phyloP scores from a whole-genome alignment of 495 filamentous ascomycete genomes.

The Lentithecium fluviatile region DNA sequence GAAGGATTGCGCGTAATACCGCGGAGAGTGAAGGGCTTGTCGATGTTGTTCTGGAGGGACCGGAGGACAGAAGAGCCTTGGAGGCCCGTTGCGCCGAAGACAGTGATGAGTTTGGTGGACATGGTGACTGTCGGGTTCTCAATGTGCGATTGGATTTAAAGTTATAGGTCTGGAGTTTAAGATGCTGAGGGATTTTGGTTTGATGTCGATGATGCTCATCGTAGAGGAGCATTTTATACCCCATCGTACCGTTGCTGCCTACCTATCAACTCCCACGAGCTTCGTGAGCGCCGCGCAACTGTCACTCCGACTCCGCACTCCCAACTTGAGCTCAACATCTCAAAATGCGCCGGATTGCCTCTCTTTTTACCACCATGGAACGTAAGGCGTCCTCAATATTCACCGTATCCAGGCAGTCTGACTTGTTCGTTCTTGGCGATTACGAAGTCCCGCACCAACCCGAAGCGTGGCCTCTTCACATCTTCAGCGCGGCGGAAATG shows the following conservation, averaged over 20 bases:
- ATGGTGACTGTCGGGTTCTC: not conserved
- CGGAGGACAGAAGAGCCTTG: constrained; percentile 26
- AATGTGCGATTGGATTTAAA: not conserved
- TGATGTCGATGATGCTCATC: not conserved
- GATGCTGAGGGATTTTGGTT: not conserved
- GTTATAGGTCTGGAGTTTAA: not conserved
- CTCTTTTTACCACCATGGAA: too few species aligned
- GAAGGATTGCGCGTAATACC: constrained; percentile 27
- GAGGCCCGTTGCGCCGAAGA: constrained; percentile 26
- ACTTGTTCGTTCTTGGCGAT: not conserved
- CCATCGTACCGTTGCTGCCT: not conserved
- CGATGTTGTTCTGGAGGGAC: constrained; percentile 18
- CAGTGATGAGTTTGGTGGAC: constrained; percentile 19
- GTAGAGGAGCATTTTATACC: not conserved
- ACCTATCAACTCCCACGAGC: not conserved
- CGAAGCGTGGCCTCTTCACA: too few species aligned
- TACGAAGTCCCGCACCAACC: constrained; percentile 3
- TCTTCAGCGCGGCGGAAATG: too few species aligned
- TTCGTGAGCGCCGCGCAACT: not conserved
- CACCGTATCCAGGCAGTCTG: not conserved
- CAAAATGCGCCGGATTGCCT: too few species aligned
- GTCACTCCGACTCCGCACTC: constrained; percentile 4
- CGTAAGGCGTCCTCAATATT: too few species aligned
- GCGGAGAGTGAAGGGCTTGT: constrained; percentile 12
- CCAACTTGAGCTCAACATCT: too few species aligned